phyloP scores from a whole-genome alignment of 352 stramenopile species.

The Globisporangium ultimum region DNA sequence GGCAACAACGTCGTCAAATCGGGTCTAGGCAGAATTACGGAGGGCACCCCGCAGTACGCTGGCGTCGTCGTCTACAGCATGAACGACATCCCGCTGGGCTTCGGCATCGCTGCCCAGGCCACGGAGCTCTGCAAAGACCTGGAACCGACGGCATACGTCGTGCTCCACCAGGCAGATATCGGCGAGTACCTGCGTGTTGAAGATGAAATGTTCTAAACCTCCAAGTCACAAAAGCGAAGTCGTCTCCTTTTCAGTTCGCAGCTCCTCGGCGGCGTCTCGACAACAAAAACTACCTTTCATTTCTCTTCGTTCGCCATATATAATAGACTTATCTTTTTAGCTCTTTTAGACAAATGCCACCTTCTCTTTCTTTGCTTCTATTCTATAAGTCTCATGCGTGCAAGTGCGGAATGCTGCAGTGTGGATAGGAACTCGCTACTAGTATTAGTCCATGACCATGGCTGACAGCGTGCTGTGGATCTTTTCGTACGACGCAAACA shows the following conservation, averaged over 20 bases:
- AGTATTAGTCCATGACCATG: slow-evolving; percentile 35
- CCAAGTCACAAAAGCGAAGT: not conserved
- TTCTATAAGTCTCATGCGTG: not conserved
- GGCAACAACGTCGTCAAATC: slow-evolving; percentile 99
- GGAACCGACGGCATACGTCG: slow-evolving; percentile 95
- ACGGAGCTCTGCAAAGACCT: slow-evolving; percentile 95
- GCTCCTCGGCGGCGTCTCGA: not conserved
- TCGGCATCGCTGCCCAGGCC: slow-evolving; percentile 96
- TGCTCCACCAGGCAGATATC: slow-evolving; percentile 99
- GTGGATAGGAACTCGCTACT: slow-evolving; percentile 3
- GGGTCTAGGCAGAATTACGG: slow-evolving; percentile 96
- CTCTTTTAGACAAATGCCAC: slow-evolving; percentile 11
- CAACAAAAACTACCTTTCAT: not conserved
- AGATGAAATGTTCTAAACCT: slow-evolving; percentile 95
- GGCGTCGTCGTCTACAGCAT: slow-evolving; percentile 99
- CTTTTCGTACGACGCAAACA: slow-evolving; percentile 87
- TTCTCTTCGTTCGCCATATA: slow-evolving; percentile 33
- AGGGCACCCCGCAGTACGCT: slow-evolving; percentile 97
- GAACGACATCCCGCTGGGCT: slow-evolving; percentile 97
- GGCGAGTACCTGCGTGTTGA: slow-evolving; percentile 99
- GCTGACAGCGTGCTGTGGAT: slow-evolving; percentile 55
- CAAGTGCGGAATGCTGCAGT: not conserved
- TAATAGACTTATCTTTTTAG: slow-evolving; percentile 45
- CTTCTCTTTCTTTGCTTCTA: slow-evolving; percentile 18
- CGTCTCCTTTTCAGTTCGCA: not conserved